These are phyloP conservation scores for Quercus tomentella DNA, from an alignment of 331 rosid species.

Conservation along the genomic window DNA sequence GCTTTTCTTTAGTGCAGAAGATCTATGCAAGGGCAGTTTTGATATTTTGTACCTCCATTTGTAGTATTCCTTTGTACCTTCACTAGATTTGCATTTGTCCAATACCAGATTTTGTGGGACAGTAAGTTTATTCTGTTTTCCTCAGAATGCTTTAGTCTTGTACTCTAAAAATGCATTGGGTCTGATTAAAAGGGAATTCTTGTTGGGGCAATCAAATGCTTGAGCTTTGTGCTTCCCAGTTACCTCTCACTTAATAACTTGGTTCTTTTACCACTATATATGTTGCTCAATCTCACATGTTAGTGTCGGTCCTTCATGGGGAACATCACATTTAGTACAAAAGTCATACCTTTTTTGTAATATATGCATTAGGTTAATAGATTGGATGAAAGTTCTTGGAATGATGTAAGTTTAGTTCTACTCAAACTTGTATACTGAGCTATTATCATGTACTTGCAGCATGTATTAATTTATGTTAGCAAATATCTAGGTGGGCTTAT, in stretches of 20 bases:
- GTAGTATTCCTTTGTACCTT: slow-evolving; percentile 37
- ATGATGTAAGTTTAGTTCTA: background rate
- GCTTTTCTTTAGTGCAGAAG: slow-evolving; percentile 23
- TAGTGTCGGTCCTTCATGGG: slow-evolving; percentile 35
- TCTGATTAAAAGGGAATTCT: slow-evolving; percentile 5
- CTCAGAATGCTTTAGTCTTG: background rate
- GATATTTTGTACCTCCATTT: slow-evolving; percentile 14
- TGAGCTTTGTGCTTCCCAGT: slow-evolving; percentile 47
- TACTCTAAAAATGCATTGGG: background rate
- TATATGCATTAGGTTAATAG: background rate
- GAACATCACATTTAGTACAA: background rate
- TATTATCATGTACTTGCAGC: background rate
- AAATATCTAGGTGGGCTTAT: background rate
- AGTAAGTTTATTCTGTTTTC: slow-evolving; percentile 35
- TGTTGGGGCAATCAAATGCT: slow-evolving; percentile 46
- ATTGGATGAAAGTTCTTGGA: background rate
- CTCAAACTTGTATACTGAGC: background rate
- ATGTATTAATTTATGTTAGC: background rate
- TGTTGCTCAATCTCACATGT: slow-evolving; percentile 24
- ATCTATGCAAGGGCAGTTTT: slow-evolving; percentile 25
- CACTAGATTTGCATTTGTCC: slow-evolving; percentile 46
- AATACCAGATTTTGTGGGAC: slow-evolving; percentile 38
- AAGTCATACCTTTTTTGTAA: background rate
- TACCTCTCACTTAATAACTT: background rate
- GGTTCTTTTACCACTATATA: background rate